Evolutionary conservation across 768 basidiomycete species (phyloP).

Genomic region (Hericium erinaceus): DNA sequence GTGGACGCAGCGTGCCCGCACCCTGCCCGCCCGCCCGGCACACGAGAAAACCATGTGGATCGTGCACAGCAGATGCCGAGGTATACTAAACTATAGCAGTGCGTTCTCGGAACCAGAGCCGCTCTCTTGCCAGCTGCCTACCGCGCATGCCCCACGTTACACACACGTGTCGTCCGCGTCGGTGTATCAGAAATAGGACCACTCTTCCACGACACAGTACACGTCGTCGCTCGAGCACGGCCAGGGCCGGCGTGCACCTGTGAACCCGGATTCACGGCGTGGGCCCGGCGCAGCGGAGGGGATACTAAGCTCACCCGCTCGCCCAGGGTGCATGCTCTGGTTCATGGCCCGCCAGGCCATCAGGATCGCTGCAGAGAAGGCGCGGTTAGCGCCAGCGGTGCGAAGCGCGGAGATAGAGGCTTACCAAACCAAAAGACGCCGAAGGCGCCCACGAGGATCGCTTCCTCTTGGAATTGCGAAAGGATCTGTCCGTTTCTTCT

Average conservation of each 20-base stretch:
- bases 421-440: constrained; percentile 73
- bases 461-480: constrained; percentile 65
- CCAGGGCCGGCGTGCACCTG: constrained; percentile 16
- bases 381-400: constrained; percentile 18
- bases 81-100: no score
- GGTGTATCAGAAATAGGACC: constrained; percentile 34
- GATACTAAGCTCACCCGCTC: constrained; percentile 1
- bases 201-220: constrained; percentile 69
- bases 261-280: constrained; percentile 13
- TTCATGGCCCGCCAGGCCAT: constrained; percentile 32
- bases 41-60: background rate
- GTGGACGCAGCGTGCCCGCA: no score
- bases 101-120: no score
- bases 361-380: constrained; percentile 27
- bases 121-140: no score
- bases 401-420: constrained; percentile 17
- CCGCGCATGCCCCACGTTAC: no score
- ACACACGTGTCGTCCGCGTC: background rate
- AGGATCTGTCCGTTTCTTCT: constrained; percentile 49
- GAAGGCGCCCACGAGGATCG: constrained; percentile 59
- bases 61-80: background rate
- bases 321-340: constrained; percentile 1
- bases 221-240: constrained; percentile 48
- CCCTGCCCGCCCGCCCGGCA: no score
- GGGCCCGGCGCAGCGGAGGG: background rate